Percentiles rank a stretch among this genome's conserved stretches.
Conservation (phyloP, 306 rosid species). For the Begonia fuchsioides region DNA sequence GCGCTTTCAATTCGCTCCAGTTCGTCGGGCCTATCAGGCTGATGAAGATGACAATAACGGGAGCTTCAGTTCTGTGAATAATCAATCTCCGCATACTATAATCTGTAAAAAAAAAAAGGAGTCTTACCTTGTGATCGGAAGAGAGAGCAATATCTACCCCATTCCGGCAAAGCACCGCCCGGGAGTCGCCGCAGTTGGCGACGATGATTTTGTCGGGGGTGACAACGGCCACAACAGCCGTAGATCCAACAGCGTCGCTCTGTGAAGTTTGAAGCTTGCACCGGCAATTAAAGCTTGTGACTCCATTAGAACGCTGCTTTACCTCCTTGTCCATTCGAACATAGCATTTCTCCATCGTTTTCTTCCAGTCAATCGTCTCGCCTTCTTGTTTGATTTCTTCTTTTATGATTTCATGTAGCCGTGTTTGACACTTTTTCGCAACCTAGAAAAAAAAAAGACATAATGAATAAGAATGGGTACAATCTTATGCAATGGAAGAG, state of each 20-base stretch:
- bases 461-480: too few species aligned
- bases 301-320: constrained; percentile 2
- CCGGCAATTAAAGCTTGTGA: constrained; percentile 15
- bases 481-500: too few species aligned
- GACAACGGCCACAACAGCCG: constrained; percentile 49
- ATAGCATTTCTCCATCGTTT: constrained; percentile 25
- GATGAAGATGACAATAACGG: background rate
- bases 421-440: constrained; percentile 26
- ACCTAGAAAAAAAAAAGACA: constrained; percentile 13
- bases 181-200: constrained; percentile 88
- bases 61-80: too few species aligned
- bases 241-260: constrained; percentile 86
- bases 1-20: constrained; percentile 51
- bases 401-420: constrained; percentile 30
- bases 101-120: background rate
- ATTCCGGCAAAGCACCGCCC: constrained; percentile 71
- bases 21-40: constrained; percentile 94
- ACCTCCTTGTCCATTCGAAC: constrained; percentile 30
- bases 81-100: too few species aligned
- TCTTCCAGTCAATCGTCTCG: constrained; percentile 21
- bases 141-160: constrained; percentile 64
- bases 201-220: constrained; percentile 49
- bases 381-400: constrained; percentile 17
- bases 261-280: constrained; percentile 49
- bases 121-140: constrained; percentile 64